Evolutionary conservation across 495 filamentous ascomycete species (phyloP).

Genomic region (Podospora didyma): DNA sequence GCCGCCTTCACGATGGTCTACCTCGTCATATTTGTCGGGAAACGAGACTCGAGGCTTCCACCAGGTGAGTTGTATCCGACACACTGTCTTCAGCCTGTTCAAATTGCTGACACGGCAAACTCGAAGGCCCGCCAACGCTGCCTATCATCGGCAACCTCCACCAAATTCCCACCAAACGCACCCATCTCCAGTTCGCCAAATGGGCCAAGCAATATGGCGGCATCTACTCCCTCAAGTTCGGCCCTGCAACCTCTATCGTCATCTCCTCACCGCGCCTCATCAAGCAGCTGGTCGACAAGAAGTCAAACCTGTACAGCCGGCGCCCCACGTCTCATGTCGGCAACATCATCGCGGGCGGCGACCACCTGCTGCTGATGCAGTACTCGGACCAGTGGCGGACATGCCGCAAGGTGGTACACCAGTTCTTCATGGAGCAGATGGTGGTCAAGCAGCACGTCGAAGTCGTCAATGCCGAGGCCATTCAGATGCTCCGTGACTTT

Average conservation of each 20-base stretch:
- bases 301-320: slow-evolving; percentile 30
- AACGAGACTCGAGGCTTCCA: too few relatives aligned
- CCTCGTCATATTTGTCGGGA: too few relatives aligned
- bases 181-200: slow-evolving; percentile 24
- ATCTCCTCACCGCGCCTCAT: slow-evolving; percentile 19
- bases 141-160: slow-evolving; percentile 30
- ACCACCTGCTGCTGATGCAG: slow-evolving; percentile 42
- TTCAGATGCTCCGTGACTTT: slow-evolving; percentile 43
- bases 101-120: not conserved
- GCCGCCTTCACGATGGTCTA: too few relatives aligned
- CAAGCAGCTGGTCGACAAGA: slow-evolving; percentile 30
- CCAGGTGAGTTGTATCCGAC: too few relatives aligned
- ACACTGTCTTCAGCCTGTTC: too few relatives aligned
- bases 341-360: slow-evolving; percentile 36
- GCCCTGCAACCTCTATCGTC: slow-evolving; percentile 23
- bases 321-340: slow-evolving; percentile 44
- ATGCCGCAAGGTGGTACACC: slow-evolving; percentile 39
- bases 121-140: slow-evolving; percentile 21
- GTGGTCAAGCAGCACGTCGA: slow-evolving; percentile 40
- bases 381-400: slow-evolving; percentile 38
- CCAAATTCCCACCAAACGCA: slow-evolving; percentile 21
- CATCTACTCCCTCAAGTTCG: slow-evolving; percentile 30
- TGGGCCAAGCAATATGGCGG: slow-evolving; percentile 31
- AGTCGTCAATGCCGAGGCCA: slow-evolving; percentile 43
- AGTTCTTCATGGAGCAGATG: slow-evolving; percentile 37